Percentiles rank a stretch among this genome's conserved stretches.
Evolutionary conservation across 192 early-diverging fungal genomes (phyloP).

Genomic region (Rhizoclosmatium sp.): DNA sequence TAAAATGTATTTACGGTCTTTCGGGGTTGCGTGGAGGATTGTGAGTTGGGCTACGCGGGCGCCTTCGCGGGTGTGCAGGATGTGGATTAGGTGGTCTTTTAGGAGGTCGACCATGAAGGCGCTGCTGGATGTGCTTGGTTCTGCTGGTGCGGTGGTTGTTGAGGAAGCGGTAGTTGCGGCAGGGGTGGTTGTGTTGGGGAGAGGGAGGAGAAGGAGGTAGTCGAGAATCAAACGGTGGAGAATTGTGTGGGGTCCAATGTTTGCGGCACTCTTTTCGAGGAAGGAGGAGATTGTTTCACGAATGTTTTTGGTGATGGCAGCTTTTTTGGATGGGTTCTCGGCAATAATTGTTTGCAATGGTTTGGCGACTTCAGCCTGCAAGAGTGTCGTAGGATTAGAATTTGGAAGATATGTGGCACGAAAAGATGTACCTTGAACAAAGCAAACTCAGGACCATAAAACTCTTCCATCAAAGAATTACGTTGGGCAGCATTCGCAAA

Average conservation of each 20-base stretch:
- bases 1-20: conserved; percentile 91
- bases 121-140: background rate
- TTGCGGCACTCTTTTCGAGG: conserved; percentile 81
- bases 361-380: conserved; percentile 35
- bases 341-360: conserved; percentile 65
- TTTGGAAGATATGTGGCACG: conserved; percentile 12
- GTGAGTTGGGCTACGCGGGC: conserved; percentile 85
- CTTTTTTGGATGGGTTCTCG: conserved; percentile 74
- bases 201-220: conserved; percentile 63
- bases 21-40: conserved; percentile 78
- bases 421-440: conserved; percentile 73
- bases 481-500: conserved; percentile 81
- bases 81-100: conserved; percentile 83
- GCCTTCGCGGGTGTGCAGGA: conserved; percentile 94
- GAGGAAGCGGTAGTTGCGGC: conserved; percentile 67
- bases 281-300: conserved; percentile 70
- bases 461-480: conserved; percentile 81
- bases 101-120: conserved; percentile 75
- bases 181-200: conserved; percentile 34
- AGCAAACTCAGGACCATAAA: conserved; percentile 92
- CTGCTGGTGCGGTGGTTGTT: conserved; percentile 11
- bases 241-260: conserved; percentile 73
- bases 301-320: conserved; percentile 75
- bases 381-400: background rate
- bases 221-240: conserved; percentile 89